These are phyloP conservation scores for Amanita thiersii DNA, from an alignment of 768 basidiomycete genomes.

Conservation along the genomic window DNA sequence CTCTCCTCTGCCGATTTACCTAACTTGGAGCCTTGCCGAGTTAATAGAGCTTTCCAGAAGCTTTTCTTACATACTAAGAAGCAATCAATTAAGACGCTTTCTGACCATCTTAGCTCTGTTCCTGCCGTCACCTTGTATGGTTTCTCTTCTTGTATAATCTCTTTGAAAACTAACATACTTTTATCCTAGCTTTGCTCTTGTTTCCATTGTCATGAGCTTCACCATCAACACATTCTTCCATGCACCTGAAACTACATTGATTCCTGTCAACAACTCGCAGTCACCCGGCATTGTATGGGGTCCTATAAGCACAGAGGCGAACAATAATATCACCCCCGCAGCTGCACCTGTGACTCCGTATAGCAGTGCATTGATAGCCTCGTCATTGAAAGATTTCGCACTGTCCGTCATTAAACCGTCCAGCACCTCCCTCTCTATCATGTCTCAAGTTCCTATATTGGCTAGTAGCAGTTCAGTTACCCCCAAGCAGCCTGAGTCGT, in stretches of 20 bases:
- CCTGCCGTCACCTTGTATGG: conserved; percentile 65
- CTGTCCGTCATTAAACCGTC: conserved; percentile 43
- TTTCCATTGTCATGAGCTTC: conserved; percentile 62
- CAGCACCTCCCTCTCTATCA: conserved; percentile 32
- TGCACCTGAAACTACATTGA: conserved; percentile 24
- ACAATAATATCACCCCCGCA: background rate
- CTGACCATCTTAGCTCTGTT: conserved; percentile 38
- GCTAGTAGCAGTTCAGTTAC: conserved; percentile 14
- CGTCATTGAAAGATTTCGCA: conserved; percentile 41
- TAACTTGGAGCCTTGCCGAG: conserved; percentile 29
- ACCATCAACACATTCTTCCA: conserved; percentile 45
- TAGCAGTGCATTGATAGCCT: conserved; percentile 24
- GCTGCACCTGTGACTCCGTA: background rate
- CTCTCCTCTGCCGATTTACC: conserved; percentile 40
- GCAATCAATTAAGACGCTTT: conserved; percentile 24
- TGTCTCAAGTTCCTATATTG: conserved; percentile 14
- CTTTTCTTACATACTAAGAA: conserved; percentile 31
- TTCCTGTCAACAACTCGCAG: background rate
- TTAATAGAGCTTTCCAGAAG: conserved; percentile 37
- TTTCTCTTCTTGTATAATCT: conserved; percentile 9
- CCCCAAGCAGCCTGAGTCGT: conserved; percentile 11
- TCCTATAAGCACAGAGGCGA: background rate
- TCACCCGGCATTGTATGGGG: background rate
- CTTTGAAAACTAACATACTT: conserved; percentile 8
- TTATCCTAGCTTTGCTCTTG: conserved; percentile 47